Evolutionary conservation across 257 asterid species (phyloP).

Genomic region (Marsdenia floribunda): DNA sequence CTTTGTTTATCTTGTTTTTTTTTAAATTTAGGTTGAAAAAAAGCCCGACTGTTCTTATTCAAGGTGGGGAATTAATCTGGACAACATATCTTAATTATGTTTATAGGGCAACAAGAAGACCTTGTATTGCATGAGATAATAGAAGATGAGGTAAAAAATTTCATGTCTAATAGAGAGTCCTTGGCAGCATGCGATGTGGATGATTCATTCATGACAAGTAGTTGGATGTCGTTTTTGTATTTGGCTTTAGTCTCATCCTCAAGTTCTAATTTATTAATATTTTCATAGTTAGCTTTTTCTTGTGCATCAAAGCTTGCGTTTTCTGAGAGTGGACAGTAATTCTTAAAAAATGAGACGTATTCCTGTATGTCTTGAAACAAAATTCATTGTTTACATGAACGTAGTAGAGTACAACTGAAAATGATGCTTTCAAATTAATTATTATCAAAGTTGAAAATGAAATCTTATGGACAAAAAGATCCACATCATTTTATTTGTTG

Average conservation of each 20-base stretch:
- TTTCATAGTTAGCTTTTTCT: background rate
- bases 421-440: too few relatives aligned
- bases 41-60: too few relatives aligned
- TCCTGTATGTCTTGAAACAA: too few relatives aligned
- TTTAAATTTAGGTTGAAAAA: too few relatives aligned
- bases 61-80: too few relatives aligned
- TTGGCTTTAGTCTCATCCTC: background rate
- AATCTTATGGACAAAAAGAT: background rate
- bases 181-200: constrained; percentile 84
- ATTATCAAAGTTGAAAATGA: too few relatives aligned
- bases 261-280: background rate
- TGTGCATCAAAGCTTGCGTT: background rate
- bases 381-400: too few relatives aligned
- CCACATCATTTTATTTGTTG: background rate
- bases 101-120: constrained; percentile 78
- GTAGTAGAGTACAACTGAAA: too few relatives aligned
- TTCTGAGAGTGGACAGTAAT: background rate
- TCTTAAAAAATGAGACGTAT: background rate
- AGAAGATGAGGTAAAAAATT: constrained; percentile 63
- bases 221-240: constrained; percentile 13
- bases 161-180: constrained; percentile 65
- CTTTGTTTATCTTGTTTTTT: too few relatives aligned
- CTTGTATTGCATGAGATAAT: constrained; percentile 84
- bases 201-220: constrained; percentile 96
- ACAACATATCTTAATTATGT: too few relatives aligned